These are phyloP conservation scores for Trichoderma citrinoviride DNA, from an alignment of 2,329 filamentous ascomycete species.

Conservation along the genomic window DNA sequence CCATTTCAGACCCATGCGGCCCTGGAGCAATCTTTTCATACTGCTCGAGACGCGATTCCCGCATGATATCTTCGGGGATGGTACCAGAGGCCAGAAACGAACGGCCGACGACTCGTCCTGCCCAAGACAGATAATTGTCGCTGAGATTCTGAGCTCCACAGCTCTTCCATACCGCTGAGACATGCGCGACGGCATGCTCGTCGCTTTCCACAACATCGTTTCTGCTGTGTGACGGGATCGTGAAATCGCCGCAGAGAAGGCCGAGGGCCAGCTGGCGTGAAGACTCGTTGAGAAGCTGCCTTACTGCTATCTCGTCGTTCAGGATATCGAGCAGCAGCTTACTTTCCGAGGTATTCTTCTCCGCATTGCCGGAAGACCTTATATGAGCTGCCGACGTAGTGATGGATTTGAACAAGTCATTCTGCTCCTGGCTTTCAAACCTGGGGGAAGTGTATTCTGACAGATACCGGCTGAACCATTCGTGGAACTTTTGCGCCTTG, in stretches of 20 bases:
- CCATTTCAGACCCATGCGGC: slow-evolving; percentile 59
- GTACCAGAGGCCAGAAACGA: slow-evolving; percentile 76
- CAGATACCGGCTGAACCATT: slow-evolving; percentile 74
- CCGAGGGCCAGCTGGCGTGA: slow-evolving; percentile 68
- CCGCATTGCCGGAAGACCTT: slow-evolving; percentile 65
- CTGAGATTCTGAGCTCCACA: slow-evolving; percentile 63
- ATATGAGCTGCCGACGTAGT: slow-evolving; percentile 67
- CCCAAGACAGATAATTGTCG: slow-evolving; percentile 76
- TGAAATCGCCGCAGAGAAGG: slow-evolving; percentile 74
- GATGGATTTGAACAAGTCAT: slow-evolving; percentile 63
- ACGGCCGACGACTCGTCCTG: slow-evolving; percentile 77
- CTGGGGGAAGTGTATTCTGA: slow-evolving; percentile 55
- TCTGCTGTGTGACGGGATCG: slow-evolving; percentile 42
- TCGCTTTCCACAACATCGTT: slow-evolving; percentile 71
- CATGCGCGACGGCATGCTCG: slow-evolving; percentile 57
- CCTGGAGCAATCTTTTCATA: slow-evolving; percentile 49
- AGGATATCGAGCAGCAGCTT: slow-evolving; percentile 76
- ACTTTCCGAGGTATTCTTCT: slow-evolving; percentile 71
- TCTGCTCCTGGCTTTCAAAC: slow-evolving; percentile 49
- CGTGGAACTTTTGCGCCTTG: slow-evolving; percentile 72
- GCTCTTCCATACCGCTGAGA: slow-evolving; percentile 72
- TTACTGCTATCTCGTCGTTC: slow-evolving; percentile 62
- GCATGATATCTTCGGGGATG: slow-evolving; percentile 58
- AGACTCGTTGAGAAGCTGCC: slow-evolving; percentile 65
- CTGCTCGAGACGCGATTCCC: slow-evolving; percentile 56